Conservation (phyloP, 116 monocot species). For the Dioscorea cayenensis region DNA sequence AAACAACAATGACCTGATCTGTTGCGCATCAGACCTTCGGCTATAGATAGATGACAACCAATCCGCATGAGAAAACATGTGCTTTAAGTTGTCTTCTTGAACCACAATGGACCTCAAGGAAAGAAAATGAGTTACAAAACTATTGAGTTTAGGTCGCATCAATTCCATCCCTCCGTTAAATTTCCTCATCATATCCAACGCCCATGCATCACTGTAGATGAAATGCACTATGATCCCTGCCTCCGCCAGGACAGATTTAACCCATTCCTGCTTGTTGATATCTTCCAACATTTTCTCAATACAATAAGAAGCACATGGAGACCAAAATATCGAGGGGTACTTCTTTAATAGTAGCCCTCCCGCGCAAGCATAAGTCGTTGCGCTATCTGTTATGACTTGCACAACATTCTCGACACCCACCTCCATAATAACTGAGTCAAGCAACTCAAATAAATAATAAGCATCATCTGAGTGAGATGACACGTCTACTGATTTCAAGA, state of each 20-base stretch:
- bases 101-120: conserved; percentile 33
- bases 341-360: conserved; percentile 28
- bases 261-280: conserved; percentile 30
- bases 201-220: conserved; percentile 26
- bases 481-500: conserved; percentile 31
- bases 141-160: conserved; percentile 28
- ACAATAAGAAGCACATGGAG: conserved; percentile 42
- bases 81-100: conserved; percentile 41
- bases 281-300: conserved; percentile 49
- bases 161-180: conserved; percentile 34
- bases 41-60: conserved; percentile 32
- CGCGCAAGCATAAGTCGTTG: conserved; percentile 20
- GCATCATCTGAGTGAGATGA: conserved; percentile 32
- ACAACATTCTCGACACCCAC: conserved; percentile 36
- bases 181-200: conserved; percentile 21
- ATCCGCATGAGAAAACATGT: conserved; percentile 41
- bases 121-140: conserved; percentile 32
- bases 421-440: conserved; percentile 36
- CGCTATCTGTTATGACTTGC: conserved; percentile 36
- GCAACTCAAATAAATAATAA: conserved; percentile 31
- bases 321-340: conserved; percentile 40
- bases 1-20: conserved; percentile 28
- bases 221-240: conserved; percentile 19
- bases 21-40: conserved; percentile 30
- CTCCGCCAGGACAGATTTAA: conserved; percentile 24